Base-by-base conservation (phyloP, 345 rosid genomes). In the Lepidium africanum region DNA sequence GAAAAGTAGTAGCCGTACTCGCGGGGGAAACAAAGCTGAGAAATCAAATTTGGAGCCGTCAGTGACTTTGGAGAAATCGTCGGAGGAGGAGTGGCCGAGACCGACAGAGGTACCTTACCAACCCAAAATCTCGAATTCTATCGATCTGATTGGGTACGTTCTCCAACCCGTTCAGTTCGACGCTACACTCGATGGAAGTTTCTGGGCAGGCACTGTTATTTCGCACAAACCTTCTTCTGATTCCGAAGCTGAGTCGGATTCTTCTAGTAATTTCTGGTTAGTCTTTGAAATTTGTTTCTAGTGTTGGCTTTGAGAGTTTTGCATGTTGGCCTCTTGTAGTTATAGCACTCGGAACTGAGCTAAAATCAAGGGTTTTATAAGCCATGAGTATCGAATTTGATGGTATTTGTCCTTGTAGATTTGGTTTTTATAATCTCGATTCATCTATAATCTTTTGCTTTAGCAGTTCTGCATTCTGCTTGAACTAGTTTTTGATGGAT, bases 81-180 rank as follows among this genome's bases (percentile, higher is more conserved):
- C 45, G 6, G 10, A 21, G 7, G 79, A 75, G 5, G 79, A 75
- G n/a, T 73, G 76, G 79, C 82, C 82, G 23, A 82, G 72, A 74
- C 95, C 95, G 35, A 57, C 42, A 39, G 80, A 65, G 73, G 79
- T 88, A 37, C 91, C 91, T 10, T 88, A 78, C 70, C 95, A 88
- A 70, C 64, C 85, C 21, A 84, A 86, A 81, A 87, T 80, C 47
- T 76, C 85, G 5, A 88, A 88, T 36, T 81, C 84, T 3, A 66
- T 84, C 8, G 70, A 75, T 63, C 65, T 88, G 43, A 79, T 79
- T 30, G 95, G 91, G 11, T 75, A 64, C 57, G 73, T 88, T 53
- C 59, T 52, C 54, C 70, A 70, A 63, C 85, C 83, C 7, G 74
- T 88, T 41, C 78, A 84, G 59, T 80, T 56, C 53, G 57, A 70